A percentile compares a stretch with the other conserved stretches of the same genome.
phyloP scores from a whole-genome alignment of 768 basidiomycete species.

The Pisolithus tinctorius region DNA sequence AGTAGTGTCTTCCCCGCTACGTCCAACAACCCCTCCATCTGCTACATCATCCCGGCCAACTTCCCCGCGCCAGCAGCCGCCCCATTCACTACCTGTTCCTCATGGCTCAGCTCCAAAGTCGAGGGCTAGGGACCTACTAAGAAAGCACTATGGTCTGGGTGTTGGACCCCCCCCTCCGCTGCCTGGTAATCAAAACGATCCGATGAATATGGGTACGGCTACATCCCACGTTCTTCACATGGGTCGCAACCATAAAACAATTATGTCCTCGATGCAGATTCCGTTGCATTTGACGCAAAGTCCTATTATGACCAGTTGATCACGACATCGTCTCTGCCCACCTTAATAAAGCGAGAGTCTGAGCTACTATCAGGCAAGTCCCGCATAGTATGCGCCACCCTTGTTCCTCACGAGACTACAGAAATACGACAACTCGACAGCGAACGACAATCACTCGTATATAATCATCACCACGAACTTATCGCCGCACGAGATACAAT shows the following conservation, averaged over 20 bases:
- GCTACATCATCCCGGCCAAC: slow-evolving; percentile 10
- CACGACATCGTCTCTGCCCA: slow-evolving; percentile 68
- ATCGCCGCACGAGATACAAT: slow-evolving; percentile 93
- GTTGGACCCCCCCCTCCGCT: slow-evolving; percentile 62
- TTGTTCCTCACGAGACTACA: slow-evolving; percentile 23
- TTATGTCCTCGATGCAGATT: slow-evolving; percentile 42
- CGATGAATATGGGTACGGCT: slow-evolving; percentile 71
- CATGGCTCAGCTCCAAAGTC: slow-evolving; percentile 36
- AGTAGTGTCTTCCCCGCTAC: slow-evolving; percentile 39
- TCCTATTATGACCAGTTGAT: slow-evolving; percentile 83
- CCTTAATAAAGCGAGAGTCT: slow-evolving; percentile 73
- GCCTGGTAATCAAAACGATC: slow-evolving; percentile 54
- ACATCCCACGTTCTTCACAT: background rate
- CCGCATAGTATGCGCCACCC: background rate
- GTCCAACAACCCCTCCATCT: slow-evolving; percentile 32
- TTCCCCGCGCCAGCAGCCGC: slow-evolving; percentile 13
- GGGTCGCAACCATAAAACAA: background rate
- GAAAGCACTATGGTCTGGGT: slow-evolving; percentile 84
- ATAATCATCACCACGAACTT: slow-evolving; percentile 93
- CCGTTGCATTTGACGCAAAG: slow-evolving; percentile 74
- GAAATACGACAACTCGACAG: slow-evolving; percentile 85
- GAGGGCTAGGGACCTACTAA: slow-evolving; percentile 66
- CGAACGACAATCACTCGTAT: slow-evolving; percentile 86
- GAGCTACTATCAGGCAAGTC: slow-evolving; percentile 63
- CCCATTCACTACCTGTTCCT: slow-evolving; percentile 17